Evolutionary conservation across 768 basidiomycete genomes (phyloP).

Genomic region (Amylocystis lapponica): DNA sequence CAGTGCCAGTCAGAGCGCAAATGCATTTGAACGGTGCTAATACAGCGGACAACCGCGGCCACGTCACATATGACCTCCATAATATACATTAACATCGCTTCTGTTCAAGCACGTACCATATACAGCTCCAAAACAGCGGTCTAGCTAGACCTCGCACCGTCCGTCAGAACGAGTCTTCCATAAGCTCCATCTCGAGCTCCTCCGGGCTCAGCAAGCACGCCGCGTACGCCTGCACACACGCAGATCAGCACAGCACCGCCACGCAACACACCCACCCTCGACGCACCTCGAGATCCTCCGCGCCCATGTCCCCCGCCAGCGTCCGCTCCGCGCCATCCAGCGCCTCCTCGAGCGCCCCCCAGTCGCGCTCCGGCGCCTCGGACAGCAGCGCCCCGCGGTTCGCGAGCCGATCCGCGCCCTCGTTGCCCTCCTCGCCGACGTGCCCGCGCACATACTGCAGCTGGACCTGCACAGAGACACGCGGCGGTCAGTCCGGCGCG

Average conservation of each 20-base stretch:
- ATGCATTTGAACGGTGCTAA: too few species aligned
- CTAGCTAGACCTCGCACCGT: too few species aligned
- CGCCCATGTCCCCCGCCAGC: background rate
- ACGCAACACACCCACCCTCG: background rate
- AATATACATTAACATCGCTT: too few species aligned
- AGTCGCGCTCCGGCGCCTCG: constrained; percentile 48
- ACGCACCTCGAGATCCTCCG: constrained; percentile 8
- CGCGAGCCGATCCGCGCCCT: constrained; percentile 76
- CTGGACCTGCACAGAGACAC: constrained; percentile 9
- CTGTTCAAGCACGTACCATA: too few species aligned
- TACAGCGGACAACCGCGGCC: too few species aligned
- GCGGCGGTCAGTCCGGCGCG: too few species aligned
- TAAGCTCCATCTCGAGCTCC: background rate
- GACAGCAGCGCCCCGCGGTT: constrained; percentile 46
- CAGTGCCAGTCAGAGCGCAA: too few species aligned
- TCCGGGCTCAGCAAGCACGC: background rate
- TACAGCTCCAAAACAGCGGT: too few species aligned
- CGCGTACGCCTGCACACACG: constrained; percentile 4
- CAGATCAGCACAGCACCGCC: too few species aligned
- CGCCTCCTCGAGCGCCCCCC: constrained; percentile 30
- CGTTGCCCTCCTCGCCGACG: constrained; percentile 74
- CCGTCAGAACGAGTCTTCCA: too few species aligned
- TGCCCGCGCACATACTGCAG: constrained; percentile 80
- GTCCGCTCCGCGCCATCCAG: background rate
- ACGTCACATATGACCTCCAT: too few species aligned